Evolutionary conservation across 2,329 filamentous ascomycete genomes (phyloP).

Genomic region (Aspergillus sp.): DNA sequence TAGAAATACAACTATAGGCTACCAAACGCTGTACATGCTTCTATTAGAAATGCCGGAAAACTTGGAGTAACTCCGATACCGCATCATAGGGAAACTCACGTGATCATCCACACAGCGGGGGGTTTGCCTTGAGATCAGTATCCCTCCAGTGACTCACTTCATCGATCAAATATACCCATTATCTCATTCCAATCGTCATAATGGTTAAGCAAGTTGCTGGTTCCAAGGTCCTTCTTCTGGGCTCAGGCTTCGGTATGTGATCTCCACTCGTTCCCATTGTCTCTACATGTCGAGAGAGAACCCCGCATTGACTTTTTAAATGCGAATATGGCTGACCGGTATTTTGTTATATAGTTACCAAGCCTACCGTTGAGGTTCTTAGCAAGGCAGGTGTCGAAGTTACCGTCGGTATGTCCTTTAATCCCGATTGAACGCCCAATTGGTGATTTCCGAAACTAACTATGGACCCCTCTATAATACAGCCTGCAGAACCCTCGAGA

Average conservation of each 20-base stretch:
- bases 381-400: slow-evolving; percentile 60
- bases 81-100: slow-evolving; percentile 1
- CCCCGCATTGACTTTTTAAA: slow-evolving; percentile 16
- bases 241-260: slow-evolving; percentile 38
- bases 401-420: slow-evolving; percentile 59
- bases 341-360: slow-evolving; percentile 47
- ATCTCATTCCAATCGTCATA: slow-evolving; percentile 20
- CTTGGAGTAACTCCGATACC: slow-evolving; percentile 10
- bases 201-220: slow-evolving; percentile 39
- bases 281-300: not conserved
- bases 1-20: not conserved
- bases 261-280: not conserved
- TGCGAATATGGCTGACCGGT: slow-evolving; percentile 5
- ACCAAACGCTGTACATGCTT: too few relatives aligned
- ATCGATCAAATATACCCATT: slow-evolving; percentile 13
- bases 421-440: not conserved
- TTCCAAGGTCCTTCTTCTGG: slow-evolving; percentile 40
- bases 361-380: slow-evolving; percentile 65
- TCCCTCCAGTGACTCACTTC: slow-evolving; percentile 8
- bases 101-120: slow-evolving; percentile 5
- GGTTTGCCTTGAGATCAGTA: not conserved
- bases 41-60: not conserved
- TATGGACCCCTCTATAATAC: not conserved
- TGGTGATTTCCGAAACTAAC: not conserved
- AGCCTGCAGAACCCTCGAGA: slow-evolving; percentile 81